Base-by-base conservation (phyloP, 257 asterid species). In the Orobanche coerulescens region DNA sequence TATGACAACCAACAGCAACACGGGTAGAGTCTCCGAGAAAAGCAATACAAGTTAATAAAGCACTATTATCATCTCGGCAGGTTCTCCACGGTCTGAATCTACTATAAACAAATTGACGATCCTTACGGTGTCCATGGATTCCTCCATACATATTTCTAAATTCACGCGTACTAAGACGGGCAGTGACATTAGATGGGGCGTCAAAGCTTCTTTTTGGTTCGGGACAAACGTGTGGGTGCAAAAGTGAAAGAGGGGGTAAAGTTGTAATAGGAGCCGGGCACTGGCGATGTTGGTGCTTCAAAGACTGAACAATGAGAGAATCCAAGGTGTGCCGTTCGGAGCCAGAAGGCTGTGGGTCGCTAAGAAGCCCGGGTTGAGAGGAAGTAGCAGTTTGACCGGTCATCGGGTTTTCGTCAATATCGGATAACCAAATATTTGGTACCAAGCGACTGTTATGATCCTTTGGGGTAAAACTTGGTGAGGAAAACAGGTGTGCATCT, bases 211-310 rank as follows among this genome's bases (percentile, higher is more conserved):
- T 78, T 63, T 62, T 90, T 42, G 99, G 89, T 67, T 93, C 99
- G 2, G 99, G 99, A 72, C 99, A 93, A 67, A 86, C 79, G 40
- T 93, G 99, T 31, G 99, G 97, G 50, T 93, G 99, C 76, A 89
- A 68, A 58, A 93, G 96, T 4, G 99, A 93, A 26, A 93, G 87
- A 65, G 99, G 99, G 1, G 99, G 99, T 74, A 93, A 78, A 55
- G 99, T 93, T 46, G 99, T 93, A 71, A 93, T 93, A 6, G 99
- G 99, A 68, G 99, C 96, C 30, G 96, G 85, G 74, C 99, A 93
- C 58, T 93, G 97, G 46, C 96, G 95, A 77, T 93, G 99, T 63
- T 93, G 99, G 69, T 93, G 96, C 78, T 93, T 93, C 75, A 93
- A 79, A 75, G 79, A 89, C 75, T 93, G 99, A 80, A 93, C 85